Percentiles rank a stretch among this genome's conserved stretches.
These are phyloP conservation scores for Micromonas commoda DNA, from an alignment of 139 green algal species.

Conservation along the genomic window DNA sequence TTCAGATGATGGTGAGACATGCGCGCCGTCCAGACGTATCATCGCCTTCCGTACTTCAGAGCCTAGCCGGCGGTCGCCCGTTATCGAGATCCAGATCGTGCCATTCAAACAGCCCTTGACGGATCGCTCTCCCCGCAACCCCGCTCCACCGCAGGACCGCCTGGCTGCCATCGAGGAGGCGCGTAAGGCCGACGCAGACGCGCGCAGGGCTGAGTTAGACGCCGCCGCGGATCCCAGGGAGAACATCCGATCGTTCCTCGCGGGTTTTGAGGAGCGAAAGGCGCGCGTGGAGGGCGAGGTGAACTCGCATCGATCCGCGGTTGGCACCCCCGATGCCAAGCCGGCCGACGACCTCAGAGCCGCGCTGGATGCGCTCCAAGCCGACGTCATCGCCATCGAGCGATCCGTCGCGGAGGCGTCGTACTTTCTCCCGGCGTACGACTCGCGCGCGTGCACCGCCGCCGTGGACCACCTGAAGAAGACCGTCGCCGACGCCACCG, in stretches of 20 bases:
- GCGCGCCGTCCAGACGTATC: background rate
- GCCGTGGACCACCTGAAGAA: slow-evolving; percentile 40
- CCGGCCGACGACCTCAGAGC: background rate
- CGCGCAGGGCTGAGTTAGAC: background rate
- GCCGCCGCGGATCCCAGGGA: background rate
- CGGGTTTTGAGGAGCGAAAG: background rate
- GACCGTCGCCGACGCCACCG: background rate
- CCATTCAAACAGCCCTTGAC: too few species aligned
- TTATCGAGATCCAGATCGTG: too few species aligned
- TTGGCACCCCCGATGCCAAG: too few species aligned
- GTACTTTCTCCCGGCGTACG: slow-evolving; percentile 69
- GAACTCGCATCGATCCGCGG: background rate
- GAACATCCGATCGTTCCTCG: background rate
- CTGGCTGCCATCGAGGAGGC: slow-evolving; percentile 31
- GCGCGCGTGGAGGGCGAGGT: background rate
- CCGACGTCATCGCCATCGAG: slow-evolving; percentile 35
- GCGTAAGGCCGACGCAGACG: slow-evolving; percentile 17
- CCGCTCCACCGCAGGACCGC: background rate
- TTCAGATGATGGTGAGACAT: background rate
- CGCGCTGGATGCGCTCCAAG: slow-evolving; percentile 15
- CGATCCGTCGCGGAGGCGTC: slow-evolving; percentile 46
- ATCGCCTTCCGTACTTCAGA: too few species aligned
- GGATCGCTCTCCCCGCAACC: too few species aligned
- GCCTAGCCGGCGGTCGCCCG: too few species aligned
- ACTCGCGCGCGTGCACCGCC: slow-evolving; percentile 45